Conservation (phyloP, 805 yeast genomes). For the Metschnikowia picachoensis region DNA sequence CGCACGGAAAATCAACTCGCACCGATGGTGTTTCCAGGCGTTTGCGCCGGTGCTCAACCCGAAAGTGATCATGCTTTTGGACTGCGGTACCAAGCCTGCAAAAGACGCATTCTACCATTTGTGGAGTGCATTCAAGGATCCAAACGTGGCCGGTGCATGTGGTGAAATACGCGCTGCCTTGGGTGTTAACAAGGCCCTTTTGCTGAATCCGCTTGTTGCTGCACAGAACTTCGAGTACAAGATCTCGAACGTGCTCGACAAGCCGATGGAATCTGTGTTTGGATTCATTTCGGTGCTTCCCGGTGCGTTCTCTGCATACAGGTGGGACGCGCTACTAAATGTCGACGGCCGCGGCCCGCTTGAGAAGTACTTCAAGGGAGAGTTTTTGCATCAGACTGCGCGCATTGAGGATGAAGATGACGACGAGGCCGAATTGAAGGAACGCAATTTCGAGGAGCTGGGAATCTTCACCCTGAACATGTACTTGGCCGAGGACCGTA, state of each 20-base stretch:
- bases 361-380: slow-evolving; percentile 90
- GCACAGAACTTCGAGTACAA: slow-evolving; percentile 97
- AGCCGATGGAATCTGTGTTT: slow-evolving; percentile 91
- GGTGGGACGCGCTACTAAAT: slow-evolving; percentile 73
- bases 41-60: slow-evolving; percentile 83
- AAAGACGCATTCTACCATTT: slow-evolving; percentile 79
- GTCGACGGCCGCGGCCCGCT: slow-evolving; percentile 79
- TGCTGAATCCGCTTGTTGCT: slow-evolving; percentile 86
- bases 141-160: slow-evolving; percentile 94
- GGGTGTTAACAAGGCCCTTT: slow-evolving; percentile 47
- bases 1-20: slow-evolving; percentile 88
- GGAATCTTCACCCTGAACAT: slow-evolving; percentile 92
- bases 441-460: slow-evolving; percentile 29
- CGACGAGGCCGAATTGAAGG: slow-evolving; percentile 39
- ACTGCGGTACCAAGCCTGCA: slow-evolving; percentile 93
- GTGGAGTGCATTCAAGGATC: slow-evolving; percentile 82
- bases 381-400: slow-evolving; percentile 64
- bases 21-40: slow-evolving; percentile 95
- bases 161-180: slow-evolving; percentile 90
- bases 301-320: slow-evolving; percentile 94
- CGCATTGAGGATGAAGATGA: slow-evolving; percentile 33
- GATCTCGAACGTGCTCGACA: slow-evolving; percentile 90
- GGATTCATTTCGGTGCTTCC: slow-evolving; percentile 95
- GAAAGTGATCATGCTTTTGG: slow-evolving; percentile 75
- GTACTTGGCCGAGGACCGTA: slow-evolving; percentile 97